Evolutionary conservation across 2,329 filamentous ascomycete species (phyloP).

Genomic region (Monilinia fructigena): DNA sequence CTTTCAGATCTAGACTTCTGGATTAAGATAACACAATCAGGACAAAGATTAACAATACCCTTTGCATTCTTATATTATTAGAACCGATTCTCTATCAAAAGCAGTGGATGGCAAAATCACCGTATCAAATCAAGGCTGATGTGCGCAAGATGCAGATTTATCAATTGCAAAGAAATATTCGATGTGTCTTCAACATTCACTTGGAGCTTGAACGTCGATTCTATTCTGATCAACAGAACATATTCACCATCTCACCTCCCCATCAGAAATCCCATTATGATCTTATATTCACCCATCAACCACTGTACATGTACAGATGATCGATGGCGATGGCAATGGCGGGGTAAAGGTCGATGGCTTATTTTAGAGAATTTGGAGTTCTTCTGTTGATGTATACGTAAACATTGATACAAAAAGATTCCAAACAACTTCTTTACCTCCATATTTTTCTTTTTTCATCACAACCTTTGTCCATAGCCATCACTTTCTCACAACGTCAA

Average conservation of each 20-base stretch:
- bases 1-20: too few species aligned
- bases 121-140: not conserved
- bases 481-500: not conserved
- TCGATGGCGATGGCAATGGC: too few species aligned
- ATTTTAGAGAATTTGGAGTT: not conserved
- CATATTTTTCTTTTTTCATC: not conserved
- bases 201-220: accelerated
- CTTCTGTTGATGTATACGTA: not conserved
- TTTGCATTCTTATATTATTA: too few species aligned
- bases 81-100: not conserved
- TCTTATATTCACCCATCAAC: not conserved
- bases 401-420: not conserved
- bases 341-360: not conserved
- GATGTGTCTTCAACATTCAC: not conserved
- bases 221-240: not conserved
- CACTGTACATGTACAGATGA: not conserved
- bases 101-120: not conserved
- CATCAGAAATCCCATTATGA: not conserved
- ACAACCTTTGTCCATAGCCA: not conserved
- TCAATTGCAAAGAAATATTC: too few species aligned
- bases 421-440: not conserved
- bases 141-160: too few species aligned
- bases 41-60: too few species aligned
- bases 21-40: too few species aligned
- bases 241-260: not conserved